phyloP scores from a whole-genome alignment of 2,329 filamentous ascomycete genomes.

The Aspergillus ustus region DNA sequence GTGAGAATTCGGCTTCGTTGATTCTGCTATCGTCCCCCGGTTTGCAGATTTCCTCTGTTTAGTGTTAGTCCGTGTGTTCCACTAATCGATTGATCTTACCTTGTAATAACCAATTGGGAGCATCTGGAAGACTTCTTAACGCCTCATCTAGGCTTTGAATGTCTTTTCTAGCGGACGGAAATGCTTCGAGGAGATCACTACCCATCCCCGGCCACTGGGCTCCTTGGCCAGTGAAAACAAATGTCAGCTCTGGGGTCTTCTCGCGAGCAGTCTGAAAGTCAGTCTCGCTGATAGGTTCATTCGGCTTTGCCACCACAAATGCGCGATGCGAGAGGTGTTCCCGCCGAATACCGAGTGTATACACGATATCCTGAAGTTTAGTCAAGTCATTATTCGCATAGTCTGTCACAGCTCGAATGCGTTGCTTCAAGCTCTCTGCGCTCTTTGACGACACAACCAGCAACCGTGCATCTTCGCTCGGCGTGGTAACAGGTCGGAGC shows the following conservation, averaged over 20 bases:
- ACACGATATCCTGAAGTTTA: conserved; percentile 9
- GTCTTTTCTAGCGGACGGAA: not conserved
- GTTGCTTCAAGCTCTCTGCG: not conserved
- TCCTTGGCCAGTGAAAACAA: conserved; percentile 33
- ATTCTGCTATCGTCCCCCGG: conserved; percentile 17
- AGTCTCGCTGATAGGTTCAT: not conserved
- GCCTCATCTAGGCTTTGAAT: not conserved
- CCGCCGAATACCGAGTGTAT: conserved; percentile 15
- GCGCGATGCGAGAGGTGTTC: conserved; percentile 5
- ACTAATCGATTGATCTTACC: not conserved
- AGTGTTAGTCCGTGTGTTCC: not conserved
- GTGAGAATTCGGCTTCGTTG: conserved; percentile 31
- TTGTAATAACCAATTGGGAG: not conserved
- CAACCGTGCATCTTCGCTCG: not conserved
- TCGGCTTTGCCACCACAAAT: not conserved
- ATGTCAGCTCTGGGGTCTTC: not conserved
- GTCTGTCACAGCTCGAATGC: conserved; percentile 21
- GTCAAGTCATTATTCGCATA: not conserved
- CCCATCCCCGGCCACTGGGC: conserved; percentile 40
- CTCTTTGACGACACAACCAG: not conserved
- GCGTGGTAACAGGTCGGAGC: conserved; percentile 38
- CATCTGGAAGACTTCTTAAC: not conserved
- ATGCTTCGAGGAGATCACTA: conserved; percentile 16
- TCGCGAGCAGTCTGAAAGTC: not conserved
- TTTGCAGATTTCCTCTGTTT: conserved; percentile 16